phyloP scores from a whole-genome alignment of 1,284 basidiomycete genomes.

The Exobasidium rhododendri region DNA sequence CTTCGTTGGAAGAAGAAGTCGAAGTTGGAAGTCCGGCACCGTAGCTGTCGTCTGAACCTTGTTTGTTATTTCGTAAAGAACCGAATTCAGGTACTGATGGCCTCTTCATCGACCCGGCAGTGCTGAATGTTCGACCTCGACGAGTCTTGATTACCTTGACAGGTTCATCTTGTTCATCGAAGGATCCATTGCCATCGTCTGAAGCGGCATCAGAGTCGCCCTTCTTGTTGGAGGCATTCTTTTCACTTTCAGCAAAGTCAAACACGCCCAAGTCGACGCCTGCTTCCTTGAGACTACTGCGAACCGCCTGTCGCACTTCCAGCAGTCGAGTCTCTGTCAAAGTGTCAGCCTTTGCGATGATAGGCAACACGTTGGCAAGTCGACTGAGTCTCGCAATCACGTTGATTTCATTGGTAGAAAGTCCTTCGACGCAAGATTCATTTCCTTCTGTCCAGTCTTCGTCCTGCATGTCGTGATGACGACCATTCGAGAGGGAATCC shows the following conservation, averaged over 20 bases:
- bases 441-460: not conserved
- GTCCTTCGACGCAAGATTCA: not conserved
- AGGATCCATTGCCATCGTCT: not conserved
- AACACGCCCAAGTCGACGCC: conserved; percentile 7
- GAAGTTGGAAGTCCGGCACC: no score
- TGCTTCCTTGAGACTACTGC: not conserved
- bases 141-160: conserved; percentile 9
- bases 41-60: not conserved
- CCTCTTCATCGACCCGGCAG: not conserved
- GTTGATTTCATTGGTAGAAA: not conserved
- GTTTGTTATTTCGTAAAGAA: not conserved
- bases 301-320: conserved; percentile 8
- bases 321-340: not conserved
- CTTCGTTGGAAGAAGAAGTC: not conserved
- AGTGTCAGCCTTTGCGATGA: conserved; percentile 9
- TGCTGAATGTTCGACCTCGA: conserved; percentile 1
- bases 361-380: conserved; percentile 7
- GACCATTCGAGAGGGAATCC: not conserved
- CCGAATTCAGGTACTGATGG: not conserved
- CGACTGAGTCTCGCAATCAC: conserved; percentile 3
- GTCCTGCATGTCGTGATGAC: not conserved
- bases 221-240: not conserved
- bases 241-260: conserved; percentile 7
- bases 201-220: no score
- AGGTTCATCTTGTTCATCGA: not conserved